phyloP scores from a whole-genome alignment of 495 filamentous ascomycete genomes.

The Tetracladium setigerum region DNA sequence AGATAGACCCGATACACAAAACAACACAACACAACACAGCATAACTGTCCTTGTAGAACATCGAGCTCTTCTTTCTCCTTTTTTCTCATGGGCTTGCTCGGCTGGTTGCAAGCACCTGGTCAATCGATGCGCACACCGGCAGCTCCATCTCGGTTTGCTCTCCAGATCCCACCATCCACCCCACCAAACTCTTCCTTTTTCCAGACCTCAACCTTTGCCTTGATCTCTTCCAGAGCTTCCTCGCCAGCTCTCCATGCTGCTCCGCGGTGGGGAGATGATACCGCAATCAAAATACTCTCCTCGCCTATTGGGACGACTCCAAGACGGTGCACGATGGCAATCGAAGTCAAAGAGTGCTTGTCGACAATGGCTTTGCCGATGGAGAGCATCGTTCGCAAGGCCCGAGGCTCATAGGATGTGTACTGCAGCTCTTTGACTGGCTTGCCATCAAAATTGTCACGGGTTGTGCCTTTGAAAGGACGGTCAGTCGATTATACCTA shows the following conservation, averaged over 20 bases:
- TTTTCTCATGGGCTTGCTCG: no score
- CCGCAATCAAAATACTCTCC: constrained; percentile 87
- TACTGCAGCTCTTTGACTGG: constrained; percentile 75
- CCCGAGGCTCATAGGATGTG: constrained; percentile 69
- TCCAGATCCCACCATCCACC: constrained; percentile 71
- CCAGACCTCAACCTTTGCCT: constrained; percentile 87
- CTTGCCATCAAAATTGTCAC: constrained; percentile 70
- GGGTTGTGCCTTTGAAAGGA: constrained; percentile 60
- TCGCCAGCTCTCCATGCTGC: constrained; percentile 86
- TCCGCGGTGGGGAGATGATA: constrained; percentile 77
- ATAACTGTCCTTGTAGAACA: no score
- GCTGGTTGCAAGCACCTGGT: no score
- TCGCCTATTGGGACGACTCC: constrained; percentile 81
- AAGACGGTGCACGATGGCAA: constrained; percentile 81
- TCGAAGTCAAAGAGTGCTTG: constrained; percentile 56
- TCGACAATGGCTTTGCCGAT: constrained; percentile 54
- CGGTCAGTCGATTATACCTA: not conserved
- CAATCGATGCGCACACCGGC: constrained; percentile 31
- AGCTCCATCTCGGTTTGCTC: constrained; percentile 78
- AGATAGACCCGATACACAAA: no score
- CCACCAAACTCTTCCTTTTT: constrained; percentile 85
- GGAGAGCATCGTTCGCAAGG: constrained; percentile 62
- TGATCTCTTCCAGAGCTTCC: constrained; percentile 81
- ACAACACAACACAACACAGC: no score
- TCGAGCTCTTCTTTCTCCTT: no score